Base-by-base conservation (phyloP, 169 alveolate species). In the Cryptosporidium ubiquitum region DNA sequence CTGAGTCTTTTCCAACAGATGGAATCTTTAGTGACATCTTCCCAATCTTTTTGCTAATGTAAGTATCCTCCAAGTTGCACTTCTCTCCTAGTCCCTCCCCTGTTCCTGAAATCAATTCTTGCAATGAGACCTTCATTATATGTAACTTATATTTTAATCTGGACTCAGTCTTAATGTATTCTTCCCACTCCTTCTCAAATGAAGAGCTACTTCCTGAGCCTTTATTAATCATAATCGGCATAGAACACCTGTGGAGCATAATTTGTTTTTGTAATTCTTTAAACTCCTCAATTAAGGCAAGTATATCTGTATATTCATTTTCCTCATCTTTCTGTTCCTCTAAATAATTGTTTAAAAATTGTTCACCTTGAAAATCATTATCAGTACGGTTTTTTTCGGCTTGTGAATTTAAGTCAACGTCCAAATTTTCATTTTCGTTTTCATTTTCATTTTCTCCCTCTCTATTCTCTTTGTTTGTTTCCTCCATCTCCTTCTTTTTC, bases 221-320 rank as follows among this genome's bases (percentile, higher is more conserved):
- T 23, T 39, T 79, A 7, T 37, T 33, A 12, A 5, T 39, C 31
- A 33, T 40, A 3, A 79, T 79, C 18, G 89, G 89, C 31, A 79
- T 79, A n/a, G 89, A 79, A 20, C 89, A 79, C 39, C 40, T 79
- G 40, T 79, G 89, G 12, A 79, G 14, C 51, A 79, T 58, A 60
- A 79, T 66, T 29, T 79, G 64, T 9, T 61, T 58, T 31, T 58
- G 23, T 18, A 79, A n/a, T 16, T 79, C 75, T 31, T 49, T 79
- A 79, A 60, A 79, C 40, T 79, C 89, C 23, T 47, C 61, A 16
- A 79, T 12, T 23, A 79, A 16, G n/a, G 55, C 7, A 20, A 79
- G 29, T 3, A 79, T 39, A 29, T 58, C 75, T 3, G 39, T 23
- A 39, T 79, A 64, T 9, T 35, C 29, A 2, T n/a, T 35, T 20